phyloP scores from a whole-genome alignment of 106 monocot species.

The Apostasia ramifera region DNA sequence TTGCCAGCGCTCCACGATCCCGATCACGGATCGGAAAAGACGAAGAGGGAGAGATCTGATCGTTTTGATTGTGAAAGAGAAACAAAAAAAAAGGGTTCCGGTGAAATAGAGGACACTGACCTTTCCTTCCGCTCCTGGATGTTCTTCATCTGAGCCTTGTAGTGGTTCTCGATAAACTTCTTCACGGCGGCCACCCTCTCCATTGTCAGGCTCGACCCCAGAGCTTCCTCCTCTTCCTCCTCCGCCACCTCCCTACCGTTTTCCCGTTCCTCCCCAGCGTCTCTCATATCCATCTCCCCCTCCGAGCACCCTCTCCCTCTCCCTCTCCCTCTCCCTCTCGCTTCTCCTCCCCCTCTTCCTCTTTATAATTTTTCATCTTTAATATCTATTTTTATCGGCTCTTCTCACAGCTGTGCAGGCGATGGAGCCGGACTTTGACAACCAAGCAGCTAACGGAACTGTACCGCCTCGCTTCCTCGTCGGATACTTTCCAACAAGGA shows the following conservation, averaged over 20 bases:
- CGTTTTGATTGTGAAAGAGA: too few species aligned
- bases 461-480: too few species aligned
- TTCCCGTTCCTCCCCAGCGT: constrained; percentile 8
- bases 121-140: constrained; percentile 63
- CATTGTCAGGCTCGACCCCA: constrained; percentile 59
- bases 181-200: constrained; percentile 68
- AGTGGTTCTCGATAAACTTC: constrained; percentile 73
- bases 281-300: constrained; percentile 8
- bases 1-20: too few species aligned
- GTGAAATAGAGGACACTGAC: constrained; percentile 12
- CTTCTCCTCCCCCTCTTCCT: background rate
- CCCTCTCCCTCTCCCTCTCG: background rate
- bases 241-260: background rate
- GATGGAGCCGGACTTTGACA: too few species aligned
- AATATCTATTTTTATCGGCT: too few species aligned
- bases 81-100: too few species aligned
- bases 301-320: constrained; percentile 1
- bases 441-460: too few species aligned
- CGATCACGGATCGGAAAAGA: too few species aligned
- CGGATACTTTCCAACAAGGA: too few species aligned
- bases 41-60: too few species aligned
- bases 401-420: too few species aligned
- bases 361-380: too few species aligned
- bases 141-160: constrained; percentile 70
- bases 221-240: constrained; percentile 28